phyloP scores from a whole-genome alignment of 2,329 filamentous ascomycete species.

The Talaromyces sp. region DNA sequence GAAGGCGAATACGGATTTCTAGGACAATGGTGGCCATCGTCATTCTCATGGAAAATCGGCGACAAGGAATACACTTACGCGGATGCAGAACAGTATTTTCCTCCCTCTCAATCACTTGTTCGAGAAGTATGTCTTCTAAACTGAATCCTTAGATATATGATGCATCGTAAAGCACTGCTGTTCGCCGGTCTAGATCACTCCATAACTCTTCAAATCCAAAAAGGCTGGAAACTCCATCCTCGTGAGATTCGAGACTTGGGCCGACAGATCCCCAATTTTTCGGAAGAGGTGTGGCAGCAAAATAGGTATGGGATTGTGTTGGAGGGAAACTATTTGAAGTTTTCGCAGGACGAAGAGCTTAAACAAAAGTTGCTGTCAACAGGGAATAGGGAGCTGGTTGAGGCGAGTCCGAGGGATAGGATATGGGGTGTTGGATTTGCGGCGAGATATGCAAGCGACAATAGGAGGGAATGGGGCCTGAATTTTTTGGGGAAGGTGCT shows the following conservation, averaged over 20 bases:
- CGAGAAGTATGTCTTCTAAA: constrained; percentile 6
- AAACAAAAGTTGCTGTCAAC: constrained; percentile 29
- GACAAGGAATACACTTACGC: constrained; percentile 19
- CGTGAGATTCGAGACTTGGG: constrained; percentile 26
- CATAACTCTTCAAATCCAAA: neutral
- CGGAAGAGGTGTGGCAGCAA: constrained; percentile 28
- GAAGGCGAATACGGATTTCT: constrained; percentile 23
- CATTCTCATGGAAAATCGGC: constrained; percentile 20
- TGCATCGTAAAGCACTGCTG: constrained; percentile 36
- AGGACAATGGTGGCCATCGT: constrained; percentile 25
- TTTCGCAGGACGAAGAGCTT: constrained; percentile 30
- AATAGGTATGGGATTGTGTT: constrained; percentile 30
- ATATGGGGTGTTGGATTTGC: constrained; percentile 37
- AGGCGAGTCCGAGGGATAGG: constrained; percentile 36
- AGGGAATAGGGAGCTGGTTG: constrained; percentile 30
- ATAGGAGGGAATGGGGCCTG: constrained; percentile 30
- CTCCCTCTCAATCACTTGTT: neutral
- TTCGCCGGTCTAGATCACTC: constrained; percentile 22
- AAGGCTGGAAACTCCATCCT: constrained; percentile 18
- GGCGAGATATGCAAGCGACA: constrained; percentile 28
- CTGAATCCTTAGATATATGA: constrained; percentile 27
- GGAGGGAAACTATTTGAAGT: constrained; percentile 33
- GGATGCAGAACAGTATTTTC: constrained; percentile 18
- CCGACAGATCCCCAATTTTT: constrained; percentile 32
- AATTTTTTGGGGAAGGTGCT: constrained; percentile 34